phyloP scores from a whole-genome alignment of 23 red algal genomes.

The Agarophyton chilense region DNA sequence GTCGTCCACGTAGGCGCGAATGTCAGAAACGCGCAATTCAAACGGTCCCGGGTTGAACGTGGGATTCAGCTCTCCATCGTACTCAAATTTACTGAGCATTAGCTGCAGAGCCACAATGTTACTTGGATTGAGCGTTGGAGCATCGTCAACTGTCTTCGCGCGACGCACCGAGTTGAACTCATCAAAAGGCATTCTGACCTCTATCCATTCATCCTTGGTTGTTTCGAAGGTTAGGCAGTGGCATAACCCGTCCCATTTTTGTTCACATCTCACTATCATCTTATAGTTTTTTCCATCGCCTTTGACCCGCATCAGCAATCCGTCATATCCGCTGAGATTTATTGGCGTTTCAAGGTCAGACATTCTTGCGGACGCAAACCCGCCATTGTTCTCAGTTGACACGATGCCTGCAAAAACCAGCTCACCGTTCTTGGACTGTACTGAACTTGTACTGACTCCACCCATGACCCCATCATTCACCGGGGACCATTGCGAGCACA shows the following conservation, averaged over 20 bases:
- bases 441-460: slow-evolving; percentile 84
- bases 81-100: slow-evolving; percentile 99
- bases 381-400: slow-evolving; percentile 84
- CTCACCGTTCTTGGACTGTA: slow-evolving; percentile 45
- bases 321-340: slow-evolving; percentile 73
- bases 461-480: slow-evolving; percentile 99
- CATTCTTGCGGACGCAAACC: slow-evolving; percentile 88
- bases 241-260: slow-evolving; percentile 87
- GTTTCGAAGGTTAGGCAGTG: slow-evolving; percentile 89
- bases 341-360: slow-evolving; percentile 60
- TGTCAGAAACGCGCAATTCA: slow-evolving; percentile 46
- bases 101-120: slow-evolving; percentile 81
- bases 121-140: slow-evolving; percentile 39
- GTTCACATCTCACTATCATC: slow-evolving; percentile 95
- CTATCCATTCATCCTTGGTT: slow-evolving; percentile 59
- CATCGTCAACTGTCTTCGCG: slow-evolving; percentile 72
- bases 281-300: slow-evolving; percentile 98
- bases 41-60: slow-evolving; percentile 80
- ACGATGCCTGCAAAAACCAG: slow-evolving; percentile 80
- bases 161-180: slow-evolving; percentile 84
- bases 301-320: slow-evolving; percentile 75
- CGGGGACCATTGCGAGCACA: slow-evolving; percentile 59
- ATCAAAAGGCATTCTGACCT: slow-evolving; percentile 77
- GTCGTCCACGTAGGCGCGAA: slow-evolving; percentile 23
- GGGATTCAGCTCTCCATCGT: slow-evolving; percentile 92